phyloP scores from a whole-genome alignment of 2,329 filamentous ascomycete species.

The Monilinia vaccinii-corymbosi region DNA sequence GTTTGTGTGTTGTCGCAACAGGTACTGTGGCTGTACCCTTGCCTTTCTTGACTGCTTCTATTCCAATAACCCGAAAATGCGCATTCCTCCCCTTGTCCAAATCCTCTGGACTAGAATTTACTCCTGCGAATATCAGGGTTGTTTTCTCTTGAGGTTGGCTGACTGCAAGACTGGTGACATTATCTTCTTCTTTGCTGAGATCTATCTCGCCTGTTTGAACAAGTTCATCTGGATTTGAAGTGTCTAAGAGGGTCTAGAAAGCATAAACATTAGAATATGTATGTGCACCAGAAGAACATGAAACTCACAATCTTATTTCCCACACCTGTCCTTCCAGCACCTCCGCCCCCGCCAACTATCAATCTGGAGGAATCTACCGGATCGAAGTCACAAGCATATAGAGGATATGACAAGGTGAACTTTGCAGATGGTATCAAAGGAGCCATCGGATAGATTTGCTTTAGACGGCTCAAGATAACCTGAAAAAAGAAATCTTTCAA shows the following conservation, averaged over 20 bases:
- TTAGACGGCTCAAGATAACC: not conserved
- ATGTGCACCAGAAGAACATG: not conserved
- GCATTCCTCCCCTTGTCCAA: conserved; percentile 70
- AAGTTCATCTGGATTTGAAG: conserved; percentile 34
- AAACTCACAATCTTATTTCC: conserved; percentile 72
- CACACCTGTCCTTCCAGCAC: conserved; percentile 70
- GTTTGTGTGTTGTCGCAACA: conserved; percentile 30
- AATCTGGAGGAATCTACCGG: conserved; percentile 67
- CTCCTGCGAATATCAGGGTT: conserved; percentile 60
- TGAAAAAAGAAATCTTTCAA: not conserved
- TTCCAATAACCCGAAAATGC: conserved; percentile 69
- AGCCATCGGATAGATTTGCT: conserved; percentile 19
- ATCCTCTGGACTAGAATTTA: conserved; percentile 71
- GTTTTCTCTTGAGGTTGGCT: conserved; percentile 49
- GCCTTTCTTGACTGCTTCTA: conserved; percentile 33
- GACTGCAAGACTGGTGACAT: conserved; percentile 71
- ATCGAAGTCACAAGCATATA: conserved; percentile 84
- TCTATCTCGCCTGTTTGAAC: conserved; percentile 61
- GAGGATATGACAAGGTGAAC: conserved; percentile 62
- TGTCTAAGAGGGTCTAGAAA: conserved; percentile 28
- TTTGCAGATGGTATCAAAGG: conserved; percentile 27
- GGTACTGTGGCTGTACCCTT: conserved; percentile 28
- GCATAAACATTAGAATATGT: not conserved
- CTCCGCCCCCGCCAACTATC: conserved; percentile 80
- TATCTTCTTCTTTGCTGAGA: conserved; percentile 78